Evolutionary conservation across 176 grass and related monocot species (phyloP).

Genomic region (Bolboschoenus planiculmis): DNA sequence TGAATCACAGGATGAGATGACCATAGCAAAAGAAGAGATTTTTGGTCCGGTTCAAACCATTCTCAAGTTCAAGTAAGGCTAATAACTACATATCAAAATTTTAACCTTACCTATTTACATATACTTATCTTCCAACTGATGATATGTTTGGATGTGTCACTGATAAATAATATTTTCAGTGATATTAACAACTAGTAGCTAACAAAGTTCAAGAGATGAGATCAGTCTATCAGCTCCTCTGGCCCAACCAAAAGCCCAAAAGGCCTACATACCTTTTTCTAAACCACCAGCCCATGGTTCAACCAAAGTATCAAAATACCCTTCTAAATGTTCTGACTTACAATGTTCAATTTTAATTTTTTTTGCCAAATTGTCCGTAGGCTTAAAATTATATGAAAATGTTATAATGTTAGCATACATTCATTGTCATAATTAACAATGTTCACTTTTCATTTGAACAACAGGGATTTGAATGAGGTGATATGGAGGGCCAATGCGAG

Average conservation of each 20-base stretch:
- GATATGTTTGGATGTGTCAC: neutral
- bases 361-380: too few species aligned
- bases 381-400: too few species aligned
- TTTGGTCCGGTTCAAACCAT: constrained; percentile 65
- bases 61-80: constrained; percentile 66
- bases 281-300: too few species aligned
- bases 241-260: neutral
- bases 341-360: too few species aligned
- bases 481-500: constrained; percentile 47
- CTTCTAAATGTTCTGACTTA: too few species aligned
- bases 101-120: neutral
- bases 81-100: neutral
- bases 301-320: too few species aligned
- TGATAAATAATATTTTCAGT: neutral
- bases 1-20: constrained; percentile 48
- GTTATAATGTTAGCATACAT: too few species aligned
- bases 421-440: too few species aligned
- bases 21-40: constrained; percentile 59
- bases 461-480: constrained; percentile 57
- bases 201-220: neutral
- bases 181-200: neutral
- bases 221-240: neutral
- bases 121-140: neutral
- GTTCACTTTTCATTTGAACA: neutral
- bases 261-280: neutral